Conservation (phyloP, 2,329 filamentous ascomycete genomes). For the Phoma sp. region DNA sequence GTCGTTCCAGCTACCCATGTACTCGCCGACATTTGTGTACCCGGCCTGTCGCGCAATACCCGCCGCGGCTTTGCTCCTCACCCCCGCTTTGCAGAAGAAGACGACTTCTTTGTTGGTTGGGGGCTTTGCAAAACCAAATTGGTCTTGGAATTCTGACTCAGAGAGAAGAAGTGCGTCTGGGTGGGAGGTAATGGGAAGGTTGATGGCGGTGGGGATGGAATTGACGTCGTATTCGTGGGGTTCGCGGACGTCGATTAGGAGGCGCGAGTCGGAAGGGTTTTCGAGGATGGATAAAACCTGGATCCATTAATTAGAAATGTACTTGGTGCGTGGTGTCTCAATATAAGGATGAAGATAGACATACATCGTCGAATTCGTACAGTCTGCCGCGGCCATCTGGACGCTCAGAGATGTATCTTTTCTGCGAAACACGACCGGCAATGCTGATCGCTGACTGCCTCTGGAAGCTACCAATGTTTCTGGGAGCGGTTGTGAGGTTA, state of each 20-base stretch:
- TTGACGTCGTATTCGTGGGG: conserved; percentile 68
- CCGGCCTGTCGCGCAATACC: conserved; percentile 77
- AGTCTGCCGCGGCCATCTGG: conserved; percentile 48
- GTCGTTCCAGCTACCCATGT: conserved; percentile 79
- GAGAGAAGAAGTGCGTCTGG: conserved; percentile 81
- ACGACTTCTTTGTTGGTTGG: conserved; percentile 51
- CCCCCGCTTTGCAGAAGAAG: conserved; percentile 93
- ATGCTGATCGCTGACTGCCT: background rate
- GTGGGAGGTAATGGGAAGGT: conserved; percentile 78
- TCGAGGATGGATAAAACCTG: conserved; percentile 46
- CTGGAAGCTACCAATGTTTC: background rate
- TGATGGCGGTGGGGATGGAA: conserved; percentile 79
- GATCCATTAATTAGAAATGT: background rate
- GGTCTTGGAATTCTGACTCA: conserved; percentile 79
- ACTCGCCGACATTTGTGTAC: conserved; percentile 75
- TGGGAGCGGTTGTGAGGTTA: conserved; percentile 2
- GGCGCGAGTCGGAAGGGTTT: conserved; percentile 32
- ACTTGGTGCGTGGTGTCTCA: background rate
- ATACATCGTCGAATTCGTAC: conserved; percentile 50
- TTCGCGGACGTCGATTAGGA: conserved; percentile 71
- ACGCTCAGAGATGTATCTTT: conserved; percentile 14
- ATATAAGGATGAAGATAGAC: background rate
- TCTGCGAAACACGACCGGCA: conserved; percentile 6
- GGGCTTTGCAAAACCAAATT: conserved; percentile 70
- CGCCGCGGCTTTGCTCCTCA: conserved; percentile 79